Evolutionary conservation across 768 basidiomycete genomes (phyloP).

Genomic region (Boletus barrowsii): DNA sequence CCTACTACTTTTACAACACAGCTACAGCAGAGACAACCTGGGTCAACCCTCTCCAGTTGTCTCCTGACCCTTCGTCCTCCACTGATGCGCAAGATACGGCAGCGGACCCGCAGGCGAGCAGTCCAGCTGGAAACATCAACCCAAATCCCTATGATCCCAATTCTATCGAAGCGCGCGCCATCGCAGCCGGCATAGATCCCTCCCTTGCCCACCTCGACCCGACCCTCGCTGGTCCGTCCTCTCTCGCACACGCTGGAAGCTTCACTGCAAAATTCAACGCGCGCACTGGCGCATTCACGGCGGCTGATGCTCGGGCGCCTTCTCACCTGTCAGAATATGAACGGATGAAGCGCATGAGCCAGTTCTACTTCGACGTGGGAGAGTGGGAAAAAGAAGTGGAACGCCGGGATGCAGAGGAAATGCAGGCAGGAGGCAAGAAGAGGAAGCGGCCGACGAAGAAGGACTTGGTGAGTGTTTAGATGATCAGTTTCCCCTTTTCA

Average conservation of each 20-base stretch:
- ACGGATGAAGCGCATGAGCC: conserved; percentile 76
- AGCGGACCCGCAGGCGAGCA: conserved; percentile 23
- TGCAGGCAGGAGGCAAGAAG: conserved; percentile 62
- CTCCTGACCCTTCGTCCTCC: conserved; percentile 22
- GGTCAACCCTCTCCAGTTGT: conserved; percentile 65
- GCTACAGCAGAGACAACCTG: conserved; percentile 79
- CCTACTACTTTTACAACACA: conserved; percentile 84
- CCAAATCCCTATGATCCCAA: conserved; percentile 31
- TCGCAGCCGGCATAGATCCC: conserved; percentile 81
- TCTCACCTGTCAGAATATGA: conserved; percentile 78
- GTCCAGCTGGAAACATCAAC: conserved; percentile 11
- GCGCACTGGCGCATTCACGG: conserved; percentile 74
- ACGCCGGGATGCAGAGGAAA: conserved; percentile 41
- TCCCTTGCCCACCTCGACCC: conserved; percentile 80
- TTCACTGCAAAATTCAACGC: conserved; percentile 77
- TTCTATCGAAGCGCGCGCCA: conserved; percentile 65
- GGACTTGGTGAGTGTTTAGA: conserved; percentile 60
- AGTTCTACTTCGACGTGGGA: conserved; percentile 83
- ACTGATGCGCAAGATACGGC: conserved; percentile 15
- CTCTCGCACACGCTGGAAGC: conserved; percentile 36
- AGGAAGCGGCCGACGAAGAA: conserved; percentile 78
- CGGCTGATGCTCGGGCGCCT: conserved; percentile 65
- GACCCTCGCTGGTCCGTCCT: conserved; percentile 44
- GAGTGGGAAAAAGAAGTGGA: conserved; percentile 75
- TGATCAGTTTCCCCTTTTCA: conserved; percentile 12